Evolutionary conservation across 441 rosid species (phyloP), one percentile per base, ranked within the genome.

Genomic region (Rhodomyrtus psidioides): DNA sequence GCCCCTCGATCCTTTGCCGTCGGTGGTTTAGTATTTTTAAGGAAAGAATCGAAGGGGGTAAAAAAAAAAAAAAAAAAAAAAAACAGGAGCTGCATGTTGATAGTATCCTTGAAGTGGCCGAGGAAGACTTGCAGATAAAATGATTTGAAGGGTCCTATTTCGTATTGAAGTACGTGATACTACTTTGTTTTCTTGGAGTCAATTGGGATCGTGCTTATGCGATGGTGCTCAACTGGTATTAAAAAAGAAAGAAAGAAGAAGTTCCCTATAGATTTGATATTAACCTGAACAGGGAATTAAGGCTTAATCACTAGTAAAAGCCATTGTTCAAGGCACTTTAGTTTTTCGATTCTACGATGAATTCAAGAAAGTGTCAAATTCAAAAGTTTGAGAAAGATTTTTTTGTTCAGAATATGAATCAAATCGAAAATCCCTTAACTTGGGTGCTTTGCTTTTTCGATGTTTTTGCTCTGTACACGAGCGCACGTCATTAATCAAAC

Each of bases 401-500:
- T 34, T 34, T 34, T 34, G 34, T 34, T 34, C 34, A 4, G 34
- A 34, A 34, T 34, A 34, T 34, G 34, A 34, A 34, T 34, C 34
- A 34, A 34, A 34, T 34, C 34, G 34, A 34, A 34, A 4, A 34
- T 34, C 34, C 34, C 34, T 34, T 34, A 34, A 34, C 34, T 34
- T 0, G 8, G 59, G 0, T 9, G 26, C 46, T 34, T 70, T 0
- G 0, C 49, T 9, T 65, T 65, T 65, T 26, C n/a, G 46, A 19
- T 70, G 19, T 5, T 70, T 39, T 70, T 21, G 1, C 9, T 39
- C 16, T 15, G 19, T 34, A 70, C n/a, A 70, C 14, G 6, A 34
- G 76, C 76, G 0, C 42, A 21, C 2, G 1, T 65, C 0, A 0
- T 1, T 2, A 65, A 65, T 65, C n/a, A 7, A 21, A 53, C 54